Percentiles rank a stretch among this genome's conserved stretches.
Conservation (phyloP, 768 basidiomycete genomes). For the Gautieria morchelliformis region DNA sequence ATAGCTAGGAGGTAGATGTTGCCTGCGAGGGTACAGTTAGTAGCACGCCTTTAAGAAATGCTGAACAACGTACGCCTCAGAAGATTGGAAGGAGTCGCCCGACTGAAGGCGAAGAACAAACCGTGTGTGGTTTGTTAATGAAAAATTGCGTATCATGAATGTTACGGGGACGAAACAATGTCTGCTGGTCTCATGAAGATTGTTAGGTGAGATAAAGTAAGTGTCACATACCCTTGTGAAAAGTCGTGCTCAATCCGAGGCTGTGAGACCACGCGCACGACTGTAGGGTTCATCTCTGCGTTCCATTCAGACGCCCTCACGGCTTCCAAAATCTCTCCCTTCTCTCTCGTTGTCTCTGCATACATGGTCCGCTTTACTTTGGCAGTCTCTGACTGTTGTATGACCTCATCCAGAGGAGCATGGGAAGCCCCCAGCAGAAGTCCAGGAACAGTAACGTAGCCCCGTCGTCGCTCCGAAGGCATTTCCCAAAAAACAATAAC, state of each 20-base stretch:
- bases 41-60: background rate
- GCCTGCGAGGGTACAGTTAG: background rate
- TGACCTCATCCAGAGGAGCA: slow-evolving; percentile 50
- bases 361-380: slow-evolving; percentile 81
- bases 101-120: slow-evolving; percentile 36
- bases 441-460: slow-evolving; percentile 50
- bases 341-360: slow-evolving; percentile 78
- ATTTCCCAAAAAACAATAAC: slow-evolving; percentile 71
- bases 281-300: slow-evolving; percentile 64
- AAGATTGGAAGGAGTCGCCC: slow-evolving; percentile 12
- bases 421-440: slow-evolving; percentile 60
- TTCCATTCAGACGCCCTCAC: slow-evolving; percentile 71
- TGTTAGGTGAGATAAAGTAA: background rate
- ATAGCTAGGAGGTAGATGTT: slow-evolving; percentile 48
- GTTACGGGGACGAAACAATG: slow-evolving; percentile 42
- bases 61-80: slow-evolving; percentile 15
- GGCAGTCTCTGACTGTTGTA: slow-evolving; percentile 48
- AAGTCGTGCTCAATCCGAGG: slow-evolving; percentile 49
- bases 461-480: slow-evolving; percentile 46
- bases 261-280: slow-evolving; percentile 28
- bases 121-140: slow-evolving; percentile 48
- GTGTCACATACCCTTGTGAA: slow-evolving; percentile 46
- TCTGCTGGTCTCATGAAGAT: slow-evolving; percentile 25
- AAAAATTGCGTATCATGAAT: slow-evolving; percentile 63
- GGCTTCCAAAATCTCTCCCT: slow-evolving; percentile 52